A percentile compares a stretch with the other conserved stretches of the same genome.
phyloP scores from a whole-genome alignment of 1,284 basidiomycete species.

The Puccinia triticina region DNA sequence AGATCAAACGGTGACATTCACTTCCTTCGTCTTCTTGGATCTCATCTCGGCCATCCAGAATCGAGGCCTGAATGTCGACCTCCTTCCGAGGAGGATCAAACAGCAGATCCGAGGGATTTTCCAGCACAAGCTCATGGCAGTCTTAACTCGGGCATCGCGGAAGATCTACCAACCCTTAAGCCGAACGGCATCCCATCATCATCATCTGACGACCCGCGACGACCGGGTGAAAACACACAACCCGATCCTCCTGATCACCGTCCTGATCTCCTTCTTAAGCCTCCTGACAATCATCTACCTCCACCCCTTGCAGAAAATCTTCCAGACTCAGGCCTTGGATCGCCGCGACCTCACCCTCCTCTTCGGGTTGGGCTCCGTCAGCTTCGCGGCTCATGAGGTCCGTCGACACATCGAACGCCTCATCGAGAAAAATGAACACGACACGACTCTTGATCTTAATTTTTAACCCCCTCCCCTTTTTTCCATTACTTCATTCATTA shows the following conservation, averaged over 20 bases:
- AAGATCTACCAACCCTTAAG: conserved; percentile 10
- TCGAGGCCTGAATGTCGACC: conserved; percentile 71
- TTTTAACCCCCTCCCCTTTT: conserved; percentile 14
- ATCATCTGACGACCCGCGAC: conserved; percentile 50
- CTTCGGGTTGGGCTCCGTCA: conserved; percentile 70
- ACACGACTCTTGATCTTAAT: conserved; percentile 3
- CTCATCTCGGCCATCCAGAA: conserved; percentile 92
- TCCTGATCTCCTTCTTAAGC: conserved; percentile 77
- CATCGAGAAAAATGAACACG: conserved; percentile 54
- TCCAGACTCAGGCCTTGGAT: conserved; percentile 84
- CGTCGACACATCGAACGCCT: conserved; percentile 76
- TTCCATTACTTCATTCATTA: not conserved
- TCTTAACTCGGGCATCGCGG: not conserved
- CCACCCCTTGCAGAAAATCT: conserved; percentile 84
- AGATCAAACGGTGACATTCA: conserved; percentile 97
- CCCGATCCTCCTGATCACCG: conserved; percentile 83
- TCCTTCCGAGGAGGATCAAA: conserved; percentile 52
- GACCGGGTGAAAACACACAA: conserved; percentile 75
- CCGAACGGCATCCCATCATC: conserved; percentile 53
- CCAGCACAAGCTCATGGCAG: conserved; percentile 47
- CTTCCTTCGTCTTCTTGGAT: conserved; percentile 94
- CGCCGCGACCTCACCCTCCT: conserved; percentile 73
- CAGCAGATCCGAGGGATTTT: conserved; percentile 52
- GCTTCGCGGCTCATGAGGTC: conserved; percentile 76
- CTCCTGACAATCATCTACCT: conserved; percentile 87